Conservation (phyloP, 78 protist species). For the Cavenderia fasciculata region DNA sequence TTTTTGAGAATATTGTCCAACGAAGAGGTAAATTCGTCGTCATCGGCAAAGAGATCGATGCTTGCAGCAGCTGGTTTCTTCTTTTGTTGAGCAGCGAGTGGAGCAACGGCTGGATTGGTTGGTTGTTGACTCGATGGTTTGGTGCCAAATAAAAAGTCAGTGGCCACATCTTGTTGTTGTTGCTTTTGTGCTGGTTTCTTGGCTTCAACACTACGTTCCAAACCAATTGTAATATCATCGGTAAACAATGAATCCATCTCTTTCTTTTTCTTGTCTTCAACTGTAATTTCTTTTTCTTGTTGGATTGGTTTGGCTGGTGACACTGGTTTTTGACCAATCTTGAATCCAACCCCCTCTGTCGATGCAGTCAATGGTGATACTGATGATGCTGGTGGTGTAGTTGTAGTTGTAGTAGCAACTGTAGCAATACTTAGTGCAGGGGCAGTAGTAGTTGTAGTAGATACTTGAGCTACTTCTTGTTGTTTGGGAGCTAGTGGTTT, state of each 20-base stretch:
- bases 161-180: neutral
- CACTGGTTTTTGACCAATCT: neutral
- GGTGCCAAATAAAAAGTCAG: neutral
- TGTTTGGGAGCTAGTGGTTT: too few relatives aligned
- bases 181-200: neutral
- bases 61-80: neutral
- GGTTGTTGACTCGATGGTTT: too few relatives aligned
- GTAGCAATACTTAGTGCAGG: too few relatives aligned
- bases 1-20: neutral
- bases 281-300: neutral
- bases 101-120: neutral
- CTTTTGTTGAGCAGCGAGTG: neutral
- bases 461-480: too few relatives aligned
- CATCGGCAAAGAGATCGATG: neutral
- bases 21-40: neutral
- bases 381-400: neutral
- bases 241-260: constrained; percentile 8
- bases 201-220: neutral
- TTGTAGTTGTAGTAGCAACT: neutral
- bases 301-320: neutral
- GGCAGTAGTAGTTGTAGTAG: too few relatives aligned
- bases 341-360: neutral
- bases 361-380: neutral
- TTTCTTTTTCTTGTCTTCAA: neutral
- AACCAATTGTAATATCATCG: constrained; percentile 16